Conservation (phyloP, 805 yeast species). For the Candida sphagnicola region DNA sequence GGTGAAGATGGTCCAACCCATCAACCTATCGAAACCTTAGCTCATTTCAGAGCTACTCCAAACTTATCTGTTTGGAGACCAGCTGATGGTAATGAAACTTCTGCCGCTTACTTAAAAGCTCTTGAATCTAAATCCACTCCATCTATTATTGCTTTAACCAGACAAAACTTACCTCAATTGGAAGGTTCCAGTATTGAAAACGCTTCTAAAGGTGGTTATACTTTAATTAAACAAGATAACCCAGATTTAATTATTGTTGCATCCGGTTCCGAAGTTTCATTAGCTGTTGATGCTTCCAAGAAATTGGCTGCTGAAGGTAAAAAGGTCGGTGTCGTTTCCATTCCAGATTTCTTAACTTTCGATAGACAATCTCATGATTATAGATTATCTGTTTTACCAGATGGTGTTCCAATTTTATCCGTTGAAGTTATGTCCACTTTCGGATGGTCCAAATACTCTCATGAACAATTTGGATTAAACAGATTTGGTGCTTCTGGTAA, state of each 20-base stretch:
- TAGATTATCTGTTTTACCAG: slow-evolving; percentile 85
- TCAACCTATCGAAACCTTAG: slow-evolving; percentile 86
- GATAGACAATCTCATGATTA: slow-evolving; percentile 80
- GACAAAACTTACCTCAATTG: slow-evolving; percentile 90
- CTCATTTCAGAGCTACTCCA: slow-evolving; percentile 83
- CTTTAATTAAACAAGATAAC: slow-evolving; percentile 52
- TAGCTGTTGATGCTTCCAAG: slow-evolving; percentile 81
- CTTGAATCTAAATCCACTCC: slow-evolving; percentile 63
- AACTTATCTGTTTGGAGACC: slow-evolving; percentile 88
- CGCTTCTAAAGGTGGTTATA: slow-evolving; percentile 94
- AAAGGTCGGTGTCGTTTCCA: slow-evolving; percentile 79
- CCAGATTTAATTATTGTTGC: slow-evolving; percentile 73
- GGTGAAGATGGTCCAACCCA: slow-evolving; percentile 96
- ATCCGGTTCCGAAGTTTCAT: slow-evolving; percentile 91
- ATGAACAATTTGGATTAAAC: slow-evolving; percentile 93
- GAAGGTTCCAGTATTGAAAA: slow-evolving; percentile 89
- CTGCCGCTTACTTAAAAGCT: slow-evolving; percentile 76
- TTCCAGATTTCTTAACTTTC: slow-evolving; percentile 91
- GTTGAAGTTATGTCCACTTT: slow-evolving; percentile 88
- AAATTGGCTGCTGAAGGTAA: slow-evolving; percentile 55
- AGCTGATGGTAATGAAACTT: slow-evolving; percentile 86
- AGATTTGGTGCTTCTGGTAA: slow-evolving; percentile 97
- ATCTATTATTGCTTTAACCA: slow-evolving; percentile 69
- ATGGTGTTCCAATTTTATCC: slow-evolving; percentile 87
- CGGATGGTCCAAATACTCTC: slow-evolving; percentile 95